phyloP scores from a whole-genome alignment of 306 rosid genomes.

The Leucaena leucocephala region DNA sequence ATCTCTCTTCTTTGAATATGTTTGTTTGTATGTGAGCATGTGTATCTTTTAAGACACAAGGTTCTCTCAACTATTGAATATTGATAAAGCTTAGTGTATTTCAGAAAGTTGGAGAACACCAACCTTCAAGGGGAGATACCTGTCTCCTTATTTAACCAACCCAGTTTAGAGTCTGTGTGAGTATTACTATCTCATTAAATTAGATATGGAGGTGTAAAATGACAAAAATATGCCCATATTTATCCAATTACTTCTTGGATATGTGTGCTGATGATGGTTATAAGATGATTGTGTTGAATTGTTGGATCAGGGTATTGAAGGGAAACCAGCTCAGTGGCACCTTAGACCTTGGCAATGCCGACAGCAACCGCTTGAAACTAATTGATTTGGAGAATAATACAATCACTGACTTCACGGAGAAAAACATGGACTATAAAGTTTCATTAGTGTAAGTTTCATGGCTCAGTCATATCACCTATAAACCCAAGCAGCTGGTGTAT shows the following conservation, averaged over 20 bases:
- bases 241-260: background rate
- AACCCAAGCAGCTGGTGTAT: constrained; percentile 19
- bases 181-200: constrained; percentile 22
- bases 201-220: constrained; percentile 6
- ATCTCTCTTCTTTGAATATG: background rate
- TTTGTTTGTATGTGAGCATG: background rate
- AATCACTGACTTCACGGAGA: constrained; percentile 10
- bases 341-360: constrained; percentile 40
- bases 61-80: background rate
- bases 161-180: constrained; percentile 49
- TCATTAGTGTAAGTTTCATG: constrained; percentile 41
- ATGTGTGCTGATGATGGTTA: constrained; percentile 24
- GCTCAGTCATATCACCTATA: background rate
- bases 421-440: constrained; percentile 8
- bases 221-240: background rate
- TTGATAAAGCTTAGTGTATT: background rate
- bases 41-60: background rate
- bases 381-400: constrained; percentile 40
- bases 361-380: constrained; percentile 38
- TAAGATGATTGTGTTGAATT: constrained; percentile 33
- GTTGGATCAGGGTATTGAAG: constrained; percentile 42
- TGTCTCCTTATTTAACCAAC: constrained; percentile 36
- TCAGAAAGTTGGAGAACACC: constrained; percentile 46
- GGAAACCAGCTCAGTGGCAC: constrained; percentile 41
- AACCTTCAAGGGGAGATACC: constrained; percentile 42